Evolutionary conservation across 192 early-diverging fungal genomes (phyloP), one percentile per base, ranked within the genome.

Genomic region (Kappamyces sp.): DNA sequence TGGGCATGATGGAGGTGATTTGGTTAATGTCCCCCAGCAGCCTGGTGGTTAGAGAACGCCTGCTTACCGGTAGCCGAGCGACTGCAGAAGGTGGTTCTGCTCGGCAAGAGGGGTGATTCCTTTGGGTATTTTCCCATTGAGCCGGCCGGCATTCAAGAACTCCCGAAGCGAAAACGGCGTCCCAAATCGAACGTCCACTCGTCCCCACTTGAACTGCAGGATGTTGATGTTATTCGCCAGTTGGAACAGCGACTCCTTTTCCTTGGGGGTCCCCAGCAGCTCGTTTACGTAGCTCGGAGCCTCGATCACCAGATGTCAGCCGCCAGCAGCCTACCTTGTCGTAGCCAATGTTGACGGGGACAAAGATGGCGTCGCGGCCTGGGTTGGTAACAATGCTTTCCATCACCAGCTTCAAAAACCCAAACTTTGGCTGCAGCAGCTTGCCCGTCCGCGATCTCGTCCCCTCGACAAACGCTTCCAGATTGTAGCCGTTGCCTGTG

Each of bases 401-500:
- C 65, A 89, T 60, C 5, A 92, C 68, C 47, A 92, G 87, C 68
- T 92, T 92, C 57, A 92, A 69, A 50, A 92, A 76, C 48, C 90
- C 88, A 47, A 91, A 80, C 59, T 88, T 89, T 2, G 90, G 90
- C 41, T 83, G 81, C 39, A 92, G 70, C 13, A 90, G 65, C 58
- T 92, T 92, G 58, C 89, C 89, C 35, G 84, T 84, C 55, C 90
- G 80, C 58, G 79, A 83, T 12, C 90, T 80, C 2, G 90, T 92
- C 3, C 90, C 90, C 69, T 92, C 90, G 4, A 89, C 78, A 62
- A 92, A 92, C 36, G 80, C 87, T 66, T 90, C 88, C 50, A 92
- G 66, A 62, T 90, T 91, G 68, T 87, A 82, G 41, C 90, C 90
- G 40, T 78, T 74, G n/a, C 73, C 52, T 46, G 90, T 60, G 3